Percentiles rank a stretch among this genome's conserved stretches.
Conservation (phyloP, 2,329 filamentous ascomycete genomes). For the Colletotrichum sp. region DNA sequence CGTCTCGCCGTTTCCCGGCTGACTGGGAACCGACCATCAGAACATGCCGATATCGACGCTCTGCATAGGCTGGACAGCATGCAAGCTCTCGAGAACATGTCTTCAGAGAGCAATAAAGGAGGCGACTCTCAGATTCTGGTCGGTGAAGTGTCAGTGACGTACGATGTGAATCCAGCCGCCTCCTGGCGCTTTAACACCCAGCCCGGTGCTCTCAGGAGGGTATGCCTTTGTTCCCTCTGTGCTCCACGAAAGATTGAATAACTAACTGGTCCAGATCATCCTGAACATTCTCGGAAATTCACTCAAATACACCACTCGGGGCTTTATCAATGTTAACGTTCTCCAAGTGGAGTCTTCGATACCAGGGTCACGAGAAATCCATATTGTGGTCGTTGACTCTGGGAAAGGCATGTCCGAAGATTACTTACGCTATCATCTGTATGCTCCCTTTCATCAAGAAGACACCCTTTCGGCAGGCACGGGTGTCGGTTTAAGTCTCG, state of each 20-base stretch:
- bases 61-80: conserved; percentile 20
- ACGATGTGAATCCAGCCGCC: conserved; percentile 52
- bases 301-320: conserved; percentile 60
- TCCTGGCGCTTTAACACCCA: conserved; percentile 61
- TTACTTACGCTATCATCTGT: conserved; percentile 64
- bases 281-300: conserved; percentile 70
- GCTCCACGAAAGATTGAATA: rapidly evolving
- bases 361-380: conserved; percentile 20
- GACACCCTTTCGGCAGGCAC: conserved; percentile 63
- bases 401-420: conserved; percentile 69
- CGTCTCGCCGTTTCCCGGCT: conserved; percentile 12
- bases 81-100: conserved; percentile 19
- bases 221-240: neutral
- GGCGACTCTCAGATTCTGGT: neutral
- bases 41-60: conserved; percentile 1
- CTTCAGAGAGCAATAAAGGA: neutral
- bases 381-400: conserved; percentile 63
- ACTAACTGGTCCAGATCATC: conserved; percentile 47
- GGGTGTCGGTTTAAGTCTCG: conserved; percentile 70
- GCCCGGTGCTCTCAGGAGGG: conserved; percentile 45
- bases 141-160: conserved; percentile 44
- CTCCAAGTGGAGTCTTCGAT: conserved; percentile 16
- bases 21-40: neutral
- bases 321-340: conserved; percentile 34
- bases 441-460: conserved; percentile 70